Base-by-base conservation (phyloP, 345 rosid genomes). In the Gossypium herbaceum region DNA sequence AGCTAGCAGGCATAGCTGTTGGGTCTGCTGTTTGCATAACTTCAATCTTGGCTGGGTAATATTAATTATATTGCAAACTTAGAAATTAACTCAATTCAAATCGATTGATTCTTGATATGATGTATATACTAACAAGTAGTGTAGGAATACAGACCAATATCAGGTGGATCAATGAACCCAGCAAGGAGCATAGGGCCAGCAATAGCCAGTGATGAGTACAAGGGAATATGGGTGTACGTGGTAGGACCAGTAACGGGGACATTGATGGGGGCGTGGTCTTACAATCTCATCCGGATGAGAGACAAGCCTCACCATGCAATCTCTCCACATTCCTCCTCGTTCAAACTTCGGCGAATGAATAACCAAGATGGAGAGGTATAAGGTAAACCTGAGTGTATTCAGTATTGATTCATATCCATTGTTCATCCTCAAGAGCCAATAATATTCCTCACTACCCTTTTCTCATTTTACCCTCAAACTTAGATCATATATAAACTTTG, bases 151-250 rank as follows among this genome's bases (percentile, higher is more conserved):
- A 89, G 81, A 60, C 89, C 84, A 61, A 73, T 85, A 66, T 83
- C 83, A 17, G 88, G 88, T 68, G 90, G 88, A 74, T 87, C 90
- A 29, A 87, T 84, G 89, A 85, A 85, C 80, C 94, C 91, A 27
- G 89, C 86, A 57, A 88, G 85, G 82, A 81, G 84, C 75, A 29
- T 87, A 24, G 88, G 85, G 72, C 89, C 83, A 24, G 89, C 89
- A 19, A 29, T 86, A 59, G 89, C 88, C 58, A 83, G 89, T 79
- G 63, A 61, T 56, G 69, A 82, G 78, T 85, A 83, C 60, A 83
- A 86, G 55, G 83, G 79, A 15, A 16, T 87, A 65, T 87, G 91
- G 89, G 84, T 87, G 25, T 87, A 87, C 69, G 1, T 87, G 16
- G 62, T 84, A 11, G 91, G 87, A 69, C 91, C 91, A 7, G 75